Evolutionary conservation across 208 protist genomes (phyloP).

Genomic region (Acanthamoeba sp.): DNA sequence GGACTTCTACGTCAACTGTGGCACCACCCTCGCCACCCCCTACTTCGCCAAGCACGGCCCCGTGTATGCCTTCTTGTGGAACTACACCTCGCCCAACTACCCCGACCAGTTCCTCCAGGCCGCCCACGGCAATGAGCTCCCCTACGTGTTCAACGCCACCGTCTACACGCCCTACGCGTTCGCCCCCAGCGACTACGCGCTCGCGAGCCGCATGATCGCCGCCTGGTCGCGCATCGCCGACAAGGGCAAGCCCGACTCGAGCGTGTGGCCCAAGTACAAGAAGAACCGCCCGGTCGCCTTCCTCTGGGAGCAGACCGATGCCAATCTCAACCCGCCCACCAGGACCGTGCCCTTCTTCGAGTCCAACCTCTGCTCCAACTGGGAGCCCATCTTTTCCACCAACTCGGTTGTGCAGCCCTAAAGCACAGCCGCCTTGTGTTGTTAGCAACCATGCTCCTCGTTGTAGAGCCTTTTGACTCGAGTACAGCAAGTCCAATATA

Average conservation of each 20-base stretch:
- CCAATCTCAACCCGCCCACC: background rate
- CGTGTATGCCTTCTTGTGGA: constrained; percentile 50
- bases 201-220: constrained; percentile 49
- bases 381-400: background rate
- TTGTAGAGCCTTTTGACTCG: no score
- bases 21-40: constrained; percentile 40
- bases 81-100: constrained; percentile 73
- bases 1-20: constrained; percentile 77
- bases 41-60: background rate
- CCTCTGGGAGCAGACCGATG: constrained; percentile 7
- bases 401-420: background rate
- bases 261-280: background rate
- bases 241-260: constrained; percentile 59
- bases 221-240: constrained; percentile 72
- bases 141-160: constrained; percentile 44
- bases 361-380: background rate
- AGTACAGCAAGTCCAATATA: no score
- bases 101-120: background rate
- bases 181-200: background rate
- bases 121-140: constrained; percentile 72
- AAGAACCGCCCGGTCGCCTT: background rate
- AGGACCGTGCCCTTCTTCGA: background rate
- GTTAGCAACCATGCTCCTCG: no score
- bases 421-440: no score
- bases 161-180: constrained; percentile 12